Evolutionary conservation across 345 rosid genomes (phyloP), one percentile per base, ranked within the genome.

Genomic region (Conringia planisiliqua): DNA sequence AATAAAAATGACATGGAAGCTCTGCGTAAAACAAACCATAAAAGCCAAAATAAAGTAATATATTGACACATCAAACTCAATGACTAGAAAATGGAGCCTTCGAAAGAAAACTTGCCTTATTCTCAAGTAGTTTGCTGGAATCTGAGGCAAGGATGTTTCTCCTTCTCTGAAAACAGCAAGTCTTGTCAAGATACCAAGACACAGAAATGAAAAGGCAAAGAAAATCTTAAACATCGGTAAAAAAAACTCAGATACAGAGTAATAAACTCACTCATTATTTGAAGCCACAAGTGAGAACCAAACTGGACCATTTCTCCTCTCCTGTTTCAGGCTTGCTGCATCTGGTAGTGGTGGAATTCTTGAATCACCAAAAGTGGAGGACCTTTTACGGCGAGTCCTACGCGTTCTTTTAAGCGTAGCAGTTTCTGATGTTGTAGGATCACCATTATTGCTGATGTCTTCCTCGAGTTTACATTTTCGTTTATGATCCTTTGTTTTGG

Each of bases 261-360:
- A 60, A 51, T 26, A 66, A 72, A 68, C 96, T 90, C 83, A 95
- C 99, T 85, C 91, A 58, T 90, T 89, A 72, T 84, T 88, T 36
- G 96, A 87, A 35, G 99, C 97, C 58, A 95, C 85, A 75, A 95
- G 83, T n/a, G 96, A 84, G 82, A 95, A 92, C 98, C 99, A 95
- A 79, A 92, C 87, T 59, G 96, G 97, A 63, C 87, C 79, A 70
- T 75, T 75, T 83, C 87, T 92, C 81, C 82, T 81, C 66, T 85
- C 85, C 70, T 46, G 79, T 79, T 77, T 87, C 18, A 78, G 75
- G 51, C 75, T 77, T 9, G 84, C 81, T 68, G 89, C 87, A 79
- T 87, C 83, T 35, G 70, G 73, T 74, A 86, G 88, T 20, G 84
- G 86, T 16, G 94, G 85, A 79, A 82, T 78, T 57, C 78, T 75